These are phyloP conservation scores for Solanum piurae DNA, from an alignment of 257 asterid species.

Conservation along the genomic window DNA sequence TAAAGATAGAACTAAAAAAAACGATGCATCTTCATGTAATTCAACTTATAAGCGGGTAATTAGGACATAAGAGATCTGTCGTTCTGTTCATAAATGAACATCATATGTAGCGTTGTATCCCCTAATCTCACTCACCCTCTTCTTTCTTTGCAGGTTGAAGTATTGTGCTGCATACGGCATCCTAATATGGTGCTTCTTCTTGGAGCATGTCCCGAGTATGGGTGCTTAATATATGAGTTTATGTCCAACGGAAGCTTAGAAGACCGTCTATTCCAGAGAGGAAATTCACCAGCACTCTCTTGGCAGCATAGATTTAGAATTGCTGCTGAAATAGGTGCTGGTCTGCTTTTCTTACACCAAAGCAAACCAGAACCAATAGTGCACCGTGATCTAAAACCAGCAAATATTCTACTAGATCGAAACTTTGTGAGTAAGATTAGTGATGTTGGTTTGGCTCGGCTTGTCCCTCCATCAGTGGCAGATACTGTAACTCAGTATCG, in stretches of 20 bases:
- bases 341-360: conserved; percentile 86
- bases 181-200: conserved; percentile 95
- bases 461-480: conserved; percentile 80
- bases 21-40: neutral
- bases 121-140: neutral
- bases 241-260: conserved; percentile 92
- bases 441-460: conserved; percentile 90
- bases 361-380: conserved; percentile 93
- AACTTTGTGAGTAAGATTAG: conserved; percentile 81
- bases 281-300: conserved; percentile 57
- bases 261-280: conserved; percentile 59
- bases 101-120: neutral
- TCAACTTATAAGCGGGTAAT: neutral
- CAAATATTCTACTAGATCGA: conserved; percentile 71
- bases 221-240: conserved; percentile 81
- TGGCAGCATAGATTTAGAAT: conserved; percentile 84
- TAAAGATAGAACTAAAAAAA: neutral
- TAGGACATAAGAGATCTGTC: neutral
- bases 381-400: conserved; percentile 88
- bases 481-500: conserved; percentile 80
- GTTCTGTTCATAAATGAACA: neutral
- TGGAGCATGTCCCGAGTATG: conserved; percentile 97
- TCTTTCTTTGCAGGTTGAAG: conserved; percentile 51
- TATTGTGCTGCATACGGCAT: conserved; percentile 79
- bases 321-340: conserved; percentile 76